A percentile compares a stretch with the other conserved stretches of the same genome.
phyloP scores from a whole-genome alignment of 2,329 filamentous ascomycete species.

The Ilyonectria destructans region DNA sequence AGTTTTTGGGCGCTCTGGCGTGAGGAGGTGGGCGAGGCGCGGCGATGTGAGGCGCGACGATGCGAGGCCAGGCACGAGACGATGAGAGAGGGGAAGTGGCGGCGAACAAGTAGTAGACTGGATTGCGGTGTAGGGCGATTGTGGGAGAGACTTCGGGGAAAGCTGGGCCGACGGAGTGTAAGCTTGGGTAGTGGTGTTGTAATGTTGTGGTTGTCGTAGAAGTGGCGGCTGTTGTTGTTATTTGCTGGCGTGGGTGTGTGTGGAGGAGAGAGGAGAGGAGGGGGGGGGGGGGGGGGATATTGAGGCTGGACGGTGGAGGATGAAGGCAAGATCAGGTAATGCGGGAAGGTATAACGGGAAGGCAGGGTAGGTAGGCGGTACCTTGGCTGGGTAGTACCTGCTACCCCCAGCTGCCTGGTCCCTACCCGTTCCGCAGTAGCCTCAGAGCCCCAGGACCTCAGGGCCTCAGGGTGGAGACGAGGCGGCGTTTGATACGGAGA shows the following conservation, averaged over 20 bases:
- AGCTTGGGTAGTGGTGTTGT: slow-evolving; percentile 25
- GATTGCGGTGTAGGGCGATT: slow-evolving; percentile 11
- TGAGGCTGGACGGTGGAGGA: slow-evolving; percentile 36
- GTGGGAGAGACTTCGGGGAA: slow-evolving; percentile 10
- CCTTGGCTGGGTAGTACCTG: slow-evolving; percentile 11
- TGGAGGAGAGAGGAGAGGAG: slow-evolving; percentile 34
- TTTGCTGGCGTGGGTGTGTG: slow-evolving; percentile 35
- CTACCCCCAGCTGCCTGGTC: slow-evolving; percentile 7
- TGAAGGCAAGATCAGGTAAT: slow-evolving; percentile 39
- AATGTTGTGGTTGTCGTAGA: slow-evolving; percentile 30
- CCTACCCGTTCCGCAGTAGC: slow-evolving; percentile 3
- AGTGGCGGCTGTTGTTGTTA: slow-evolving; percentile 32
- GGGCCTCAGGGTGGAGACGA: slow-evolving; percentile 19
- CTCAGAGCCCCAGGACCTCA: slow-evolving; percentile 17
- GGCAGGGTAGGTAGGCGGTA: slow-evolving; percentile 10
- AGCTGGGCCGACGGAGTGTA: slow-evolving; percentile 22
- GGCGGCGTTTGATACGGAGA: slow-evolving; percentile 32
- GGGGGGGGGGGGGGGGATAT: slow-evolving; percentile 25
- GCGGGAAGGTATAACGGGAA: slow-evolving; percentile 25
- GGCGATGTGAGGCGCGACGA: slow-evolving; percentile 8
- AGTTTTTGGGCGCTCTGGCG: slow-evolving; percentile 26
- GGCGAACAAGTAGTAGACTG: not conserved
- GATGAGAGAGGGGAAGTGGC: slow-evolving; percentile 1
- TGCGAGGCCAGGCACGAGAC: slow-evolving; percentile 11
- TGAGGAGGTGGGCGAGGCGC: slow-evolving; percentile 16